phyloP scores from a whole-genome alignment of 176 grass and related monocot genomes.

The bread wheat (Triticum aestivum) region DNA sequence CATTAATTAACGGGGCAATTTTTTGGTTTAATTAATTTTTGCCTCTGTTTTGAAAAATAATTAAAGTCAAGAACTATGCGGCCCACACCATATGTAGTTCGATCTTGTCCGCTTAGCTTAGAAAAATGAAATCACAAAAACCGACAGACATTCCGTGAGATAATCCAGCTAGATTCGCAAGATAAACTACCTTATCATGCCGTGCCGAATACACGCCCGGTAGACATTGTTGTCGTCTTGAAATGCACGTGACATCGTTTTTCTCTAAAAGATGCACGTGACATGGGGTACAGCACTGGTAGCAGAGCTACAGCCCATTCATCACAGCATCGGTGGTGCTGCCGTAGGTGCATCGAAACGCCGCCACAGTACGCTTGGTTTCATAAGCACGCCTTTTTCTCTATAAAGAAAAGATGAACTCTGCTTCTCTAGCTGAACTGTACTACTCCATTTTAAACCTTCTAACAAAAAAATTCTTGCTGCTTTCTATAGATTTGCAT shows the following conservation, averaged over 20 bases:
- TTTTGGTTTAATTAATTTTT: too few relatives aligned
- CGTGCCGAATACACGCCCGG: neutral
- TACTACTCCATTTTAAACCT: too few relatives aligned
- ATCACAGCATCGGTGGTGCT: neutral
- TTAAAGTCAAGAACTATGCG: too few relatives aligned
- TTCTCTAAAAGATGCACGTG: neutral
- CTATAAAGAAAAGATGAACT: too few relatives aligned
- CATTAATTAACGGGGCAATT: too few relatives aligned
- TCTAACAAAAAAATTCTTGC: too few relatives aligned
- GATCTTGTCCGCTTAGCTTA: too few relatives aligned
- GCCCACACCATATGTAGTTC: too few relatives aligned
- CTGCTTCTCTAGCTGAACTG: too few relatives aligned
- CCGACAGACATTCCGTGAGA: neutral
- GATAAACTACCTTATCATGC: neutral
- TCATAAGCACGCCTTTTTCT: too few relatives aligned
- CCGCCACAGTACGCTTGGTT: neutral
- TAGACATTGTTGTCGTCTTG: neutral
- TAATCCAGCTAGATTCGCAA: neutral
- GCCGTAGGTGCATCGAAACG: neutral
- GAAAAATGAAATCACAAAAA: neutral
- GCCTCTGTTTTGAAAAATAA: too few relatives aligned
- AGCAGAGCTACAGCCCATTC: neutral
- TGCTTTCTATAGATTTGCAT: neutral
- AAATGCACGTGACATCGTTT: neutral
- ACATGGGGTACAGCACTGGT: neutral